phyloP scores from a whole-genome alignment of 2,329 filamentous ascomycete species.

The Blastomyces percursus region DNA sequence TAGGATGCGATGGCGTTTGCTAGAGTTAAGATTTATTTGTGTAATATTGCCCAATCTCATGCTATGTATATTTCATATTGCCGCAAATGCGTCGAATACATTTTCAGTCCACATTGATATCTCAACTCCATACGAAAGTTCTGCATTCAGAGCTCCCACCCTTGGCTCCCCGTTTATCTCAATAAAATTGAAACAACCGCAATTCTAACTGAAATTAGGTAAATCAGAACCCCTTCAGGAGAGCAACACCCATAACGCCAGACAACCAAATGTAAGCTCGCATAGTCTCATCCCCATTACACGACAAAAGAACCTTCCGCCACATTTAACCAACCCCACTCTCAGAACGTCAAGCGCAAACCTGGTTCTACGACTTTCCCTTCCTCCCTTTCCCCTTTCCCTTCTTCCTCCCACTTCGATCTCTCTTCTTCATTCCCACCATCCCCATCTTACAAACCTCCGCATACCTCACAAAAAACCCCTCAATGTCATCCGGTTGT shows the following conservation, averaged over 20 bases:
- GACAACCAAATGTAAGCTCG: background rate
- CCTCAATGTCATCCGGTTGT: slow-evolving; percentile 60
- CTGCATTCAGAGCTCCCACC: background rate
- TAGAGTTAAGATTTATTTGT: background rate
- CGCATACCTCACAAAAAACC: slow-evolving; percentile 74
- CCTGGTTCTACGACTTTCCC: slow-evolving; percentile 34
- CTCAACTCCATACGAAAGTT: background rate
- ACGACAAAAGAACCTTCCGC: background rate
- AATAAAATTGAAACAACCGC: background rate
- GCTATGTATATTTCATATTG: background rate
- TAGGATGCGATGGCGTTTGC: background rate
- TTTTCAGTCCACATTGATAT: background rate
- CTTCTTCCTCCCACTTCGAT: slow-evolving; percentile 74
- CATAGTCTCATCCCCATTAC: background rate
- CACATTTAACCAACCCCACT: background rate
- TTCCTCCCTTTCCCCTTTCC: slow-evolving; percentile 64
- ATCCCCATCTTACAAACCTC: slow-evolving; percentile 86
- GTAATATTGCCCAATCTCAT: background rate
- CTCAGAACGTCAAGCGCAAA: slow-evolving; percentile 35
- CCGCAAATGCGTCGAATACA: background rate
- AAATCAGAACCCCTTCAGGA: background rate
- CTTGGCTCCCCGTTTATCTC: background rate
- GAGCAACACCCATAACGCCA: background rate
- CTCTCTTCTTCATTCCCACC: slow-evolving; percentile 80
- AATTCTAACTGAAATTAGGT: background rate